Base-by-base conservation (phyloP, 2,329 filamentous ascomycete genomes). In the Paramyrothecium roridum region DNA sequence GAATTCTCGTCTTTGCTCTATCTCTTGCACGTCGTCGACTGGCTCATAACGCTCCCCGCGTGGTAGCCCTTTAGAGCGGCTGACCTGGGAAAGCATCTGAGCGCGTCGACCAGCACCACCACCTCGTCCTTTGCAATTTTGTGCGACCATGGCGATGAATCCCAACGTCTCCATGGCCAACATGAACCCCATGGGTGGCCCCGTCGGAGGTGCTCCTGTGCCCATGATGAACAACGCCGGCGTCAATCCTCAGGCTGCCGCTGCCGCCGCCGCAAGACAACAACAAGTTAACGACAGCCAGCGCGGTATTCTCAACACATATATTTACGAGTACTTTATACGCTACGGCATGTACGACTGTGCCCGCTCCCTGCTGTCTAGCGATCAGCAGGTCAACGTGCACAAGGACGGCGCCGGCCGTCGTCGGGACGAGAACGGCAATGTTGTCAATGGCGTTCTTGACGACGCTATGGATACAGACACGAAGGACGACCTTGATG, bases 241-340 rank as follows among this genome's bases (percentile, higher is more conserved):
- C 53, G 56, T 67, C 54, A 73, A 73, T 59, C 68, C 70, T 26
- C 70, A 73, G 57, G 66, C 63, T 22, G 65, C 58, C 23, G 54
- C 63, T 21, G 67, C 65, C 23, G 66, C 64, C 48, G 68, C 65
- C 47, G 65, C 58, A 60, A 64, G 63, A 56, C 75, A 77, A 56
- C 72, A 76, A 59, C 75, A 72, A 60, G 71, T 72, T 57, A 77
- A 73, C 60, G 76, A 79, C 50, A 71, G 69, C 57, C 78, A 76
- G 62, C 83, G 82, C 60, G 76, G 80, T 50, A 75, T 86, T 57
- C 81, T 95, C 52, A 93, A 93, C 75, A 93, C 90, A 20, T 93
- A 93, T 71, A 95, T 95, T 62, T 95, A 93, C 80, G 90, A 95
- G 68, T 93, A 95, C 71, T 93, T 98, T 61, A 79, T 97, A 62